Evolutionary conservation across 306 rosid genomes (phyloP).

Genomic region (Dryas drummondii): DNA sequence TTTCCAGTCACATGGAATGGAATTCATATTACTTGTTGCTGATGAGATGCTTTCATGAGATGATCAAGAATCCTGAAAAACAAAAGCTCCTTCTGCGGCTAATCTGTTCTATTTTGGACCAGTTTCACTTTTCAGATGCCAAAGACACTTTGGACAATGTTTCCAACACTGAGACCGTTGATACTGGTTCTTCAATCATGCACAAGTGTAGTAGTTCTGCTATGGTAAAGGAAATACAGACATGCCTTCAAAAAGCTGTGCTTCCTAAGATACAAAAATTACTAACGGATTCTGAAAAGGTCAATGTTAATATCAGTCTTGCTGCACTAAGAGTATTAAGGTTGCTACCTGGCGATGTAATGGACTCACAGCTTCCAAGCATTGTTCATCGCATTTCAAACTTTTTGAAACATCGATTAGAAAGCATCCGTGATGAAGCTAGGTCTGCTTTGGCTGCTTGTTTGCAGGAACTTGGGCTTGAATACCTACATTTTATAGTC

Average conservation of each 20-base stretch:
- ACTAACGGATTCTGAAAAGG: slow-evolving; percentile 71
- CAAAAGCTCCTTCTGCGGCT: slow-evolving; percentile 65
- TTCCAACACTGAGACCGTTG: slow-evolving; percentile 35
- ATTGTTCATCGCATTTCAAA: slow-evolving; percentile 76
- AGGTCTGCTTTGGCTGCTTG: slow-evolving; percentile 83
- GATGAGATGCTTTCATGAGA: slow-evolving; percentile 69
- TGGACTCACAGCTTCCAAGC: slow-evolving; percentile 81
- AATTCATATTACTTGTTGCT: slow-evolving; percentile 72
- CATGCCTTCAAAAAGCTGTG: slow-evolving; percentile 59
- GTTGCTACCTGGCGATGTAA: slow-evolving; percentile 75
- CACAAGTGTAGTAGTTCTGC: slow-evolving; percentile 25
- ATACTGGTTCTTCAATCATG: slow-evolving; percentile 25
- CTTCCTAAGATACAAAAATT: slow-evolving; percentile 81
- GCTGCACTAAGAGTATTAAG: slow-evolving; percentile 82
- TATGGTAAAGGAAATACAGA: slow-evolving; percentile 52
- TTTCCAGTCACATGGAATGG: slow-evolving; percentile 83
- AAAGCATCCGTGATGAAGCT: slow-evolving; percentile 91
- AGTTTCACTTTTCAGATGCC: slow-evolving; percentile 67
- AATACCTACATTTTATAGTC: slow-evolving; percentile 76
- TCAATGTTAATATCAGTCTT: slow-evolving; percentile 70
- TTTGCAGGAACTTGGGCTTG: slow-evolving; percentile 91
- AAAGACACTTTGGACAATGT: slow-evolving; percentile 29
- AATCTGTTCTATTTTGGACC: slow-evolving; percentile 76
- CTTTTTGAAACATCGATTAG: slow-evolving; percentile 75
- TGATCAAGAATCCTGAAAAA: slow-evolving; percentile 52